Percentiles rank a stretch among this genome's conserved stretches.
Evolutionary conservation across 2,329 filamentous ascomycete species (phyloP).

Genomic region (Fusarium humuli): DNA sequence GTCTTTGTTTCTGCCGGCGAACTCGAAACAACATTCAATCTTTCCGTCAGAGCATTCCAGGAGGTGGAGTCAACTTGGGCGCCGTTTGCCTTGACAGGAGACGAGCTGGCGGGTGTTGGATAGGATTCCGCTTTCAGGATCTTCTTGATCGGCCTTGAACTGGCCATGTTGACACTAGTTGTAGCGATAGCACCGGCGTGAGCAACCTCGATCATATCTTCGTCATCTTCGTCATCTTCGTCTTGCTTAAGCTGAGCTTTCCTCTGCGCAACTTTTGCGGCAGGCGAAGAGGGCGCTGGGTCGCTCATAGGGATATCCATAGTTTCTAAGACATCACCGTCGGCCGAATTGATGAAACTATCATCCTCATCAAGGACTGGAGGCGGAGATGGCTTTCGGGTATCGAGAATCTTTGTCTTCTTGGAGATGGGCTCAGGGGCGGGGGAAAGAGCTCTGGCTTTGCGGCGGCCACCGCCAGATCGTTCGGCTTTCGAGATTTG

Average conservation of each 20-base stretch:
- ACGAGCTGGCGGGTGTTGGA: slow-evolving; percentile 80
- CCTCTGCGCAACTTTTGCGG: slow-evolving; percentile 80
- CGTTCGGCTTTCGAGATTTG: slow-evolving; percentile 73
- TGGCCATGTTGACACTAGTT: slow-evolving; percentile 85
- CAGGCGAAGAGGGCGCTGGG: slow-evolving; percentile 86
- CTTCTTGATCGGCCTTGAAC: slow-evolving; percentile 78
- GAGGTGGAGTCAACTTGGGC: slow-evolving; percentile 79
- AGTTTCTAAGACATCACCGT: slow-evolving; percentile 67
- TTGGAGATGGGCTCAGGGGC: slow-evolving; percentile 68
- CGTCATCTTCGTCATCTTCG: slow-evolving; percentile 74
- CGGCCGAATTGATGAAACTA: slow-evolving; percentile 62
- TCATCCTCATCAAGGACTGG: slow-evolving; percentile 63
- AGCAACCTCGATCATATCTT: slow-evolving; percentile 88
- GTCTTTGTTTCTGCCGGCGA: slow-evolving; percentile 71
- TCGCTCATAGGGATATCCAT: slow-evolving; percentile 83
- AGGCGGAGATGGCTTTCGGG: slow-evolving; percentile 59
- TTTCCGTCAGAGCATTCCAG: slow-evolving; percentile 89
- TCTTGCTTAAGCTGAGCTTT: slow-evolving; percentile 68
- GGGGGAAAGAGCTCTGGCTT: slow-evolving; percentile 83
- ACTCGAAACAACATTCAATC: slow-evolving; percentile 85
- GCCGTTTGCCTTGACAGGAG: slow-evolving; percentile 72
- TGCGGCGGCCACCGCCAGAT: slow-evolving; percentile 80
- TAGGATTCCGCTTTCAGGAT: slow-evolving; percentile 74
- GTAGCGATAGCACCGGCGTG: slow-evolving; percentile 77
- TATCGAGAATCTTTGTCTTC: slow-evolving; percentile 66